Evolutionary conservation across 116 monocot genomes (phyloP).

Genomic region (Cymodocea nodosa): DNA sequence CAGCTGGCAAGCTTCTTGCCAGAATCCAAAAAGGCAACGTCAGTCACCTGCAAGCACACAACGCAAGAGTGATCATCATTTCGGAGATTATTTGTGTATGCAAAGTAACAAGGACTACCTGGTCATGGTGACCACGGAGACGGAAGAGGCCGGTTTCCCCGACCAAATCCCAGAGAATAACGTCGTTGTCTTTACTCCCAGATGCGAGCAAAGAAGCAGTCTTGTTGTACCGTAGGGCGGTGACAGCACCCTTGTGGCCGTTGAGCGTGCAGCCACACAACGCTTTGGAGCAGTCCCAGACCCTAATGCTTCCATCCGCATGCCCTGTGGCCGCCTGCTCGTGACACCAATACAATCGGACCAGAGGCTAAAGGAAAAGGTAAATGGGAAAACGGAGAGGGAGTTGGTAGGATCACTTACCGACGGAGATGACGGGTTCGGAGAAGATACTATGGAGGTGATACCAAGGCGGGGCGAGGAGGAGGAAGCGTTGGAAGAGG

Average conservation of each 20-base stretch:
- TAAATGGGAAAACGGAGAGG: no score
- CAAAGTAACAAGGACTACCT: constrained; percentile 17
- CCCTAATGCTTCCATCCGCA: constrained; percentile 71
- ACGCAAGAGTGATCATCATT: not conserved
- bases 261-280: constrained; percentile 65
- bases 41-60: constrained; percentile 51
- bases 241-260: constrained; percentile 58
- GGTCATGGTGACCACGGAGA: constrained; percentile 71
- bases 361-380: not conserved
- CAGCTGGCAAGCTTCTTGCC: constrained; percentile 82
- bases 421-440: not conserved
- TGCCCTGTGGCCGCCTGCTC: constrained; percentile 55
- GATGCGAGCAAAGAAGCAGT: constrained; percentile 62
- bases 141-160: constrained; percentile 63
- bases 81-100: not conserved
- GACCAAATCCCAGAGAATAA: constrained; percentile 84
- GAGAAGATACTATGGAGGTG: constrained; percentile 25
- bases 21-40: constrained; percentile 62
- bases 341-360: not conserved
- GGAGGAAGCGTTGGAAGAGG: constrained; percentile 13
- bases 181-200: constrained; percentile 79
- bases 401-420: not conserved
- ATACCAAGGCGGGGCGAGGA: constrained; percentile 8
- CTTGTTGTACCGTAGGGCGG: constrained; percentile 38
- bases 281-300: constrained; percentile 58